Base-by-base conservation (phyloP, 495 filamentous ascomycete species). In the Hyaloscypha variabilis region DNA sequence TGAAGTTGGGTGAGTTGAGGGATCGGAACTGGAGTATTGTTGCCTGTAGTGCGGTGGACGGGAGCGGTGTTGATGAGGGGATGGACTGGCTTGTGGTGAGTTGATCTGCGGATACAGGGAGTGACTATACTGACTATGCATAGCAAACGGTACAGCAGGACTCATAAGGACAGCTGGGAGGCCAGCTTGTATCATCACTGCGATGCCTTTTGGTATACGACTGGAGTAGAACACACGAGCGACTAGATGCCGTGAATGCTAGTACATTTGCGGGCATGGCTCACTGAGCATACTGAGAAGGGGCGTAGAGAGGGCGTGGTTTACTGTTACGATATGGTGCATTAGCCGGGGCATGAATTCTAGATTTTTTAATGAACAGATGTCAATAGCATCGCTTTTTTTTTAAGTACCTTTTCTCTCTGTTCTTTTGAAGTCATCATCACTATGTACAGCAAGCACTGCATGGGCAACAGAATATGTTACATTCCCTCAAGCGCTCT, bases 11-110 rank as follows among this genome's bases (percentile, higher is more conserved):
- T 53, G 92, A 97, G 70, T 77, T 99, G 68, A 88, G 93, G 70
- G 96, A 99, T 79, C 85, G 95, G 70, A 99, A 97, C 82, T 99
- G 95, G 95, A 98, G 92, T 74, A 98, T 99, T 73, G 92, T 98
- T 69, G 94, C 93, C 24, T 99, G 95, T 77, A 94, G 90, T 72
- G 96, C 96, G 28, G 93, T 99, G 62, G 95, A 97, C 72, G 95
- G 95, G 30, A 91, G 91, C 66, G 95, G 95, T 71, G 88, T 99
- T 28, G 89, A 87, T 62, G 95, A 99, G 75, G 95, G 95, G 56
- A 99, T 99, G 95, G 94, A 99, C 79, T 99, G 95, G 95, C 78
- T 99, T 74, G 93, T 95, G 85, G 94, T 97, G 79, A 81, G 92
- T 88, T 54, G 54, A 23, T 5, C 13, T 59, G n/a, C 57, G 19